These are phyloP conservation scores for Yamadazyma sp. DNA, from an alignment of 805 yeast species.

Conservation along the genomic window DNA sequence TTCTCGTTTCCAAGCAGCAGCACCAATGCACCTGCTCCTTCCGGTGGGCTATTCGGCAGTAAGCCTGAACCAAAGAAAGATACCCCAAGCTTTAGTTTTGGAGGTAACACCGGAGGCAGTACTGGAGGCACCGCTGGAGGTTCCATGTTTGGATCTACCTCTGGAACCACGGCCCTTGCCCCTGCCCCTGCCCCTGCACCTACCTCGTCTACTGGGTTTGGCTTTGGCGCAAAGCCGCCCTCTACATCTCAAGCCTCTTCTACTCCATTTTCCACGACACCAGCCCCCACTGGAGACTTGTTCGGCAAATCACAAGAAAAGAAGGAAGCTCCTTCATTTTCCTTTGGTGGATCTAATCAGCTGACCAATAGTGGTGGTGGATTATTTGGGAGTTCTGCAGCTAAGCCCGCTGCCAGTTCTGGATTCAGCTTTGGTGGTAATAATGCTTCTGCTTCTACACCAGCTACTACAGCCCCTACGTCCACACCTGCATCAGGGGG, in stretches of 20 bases:
- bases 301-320: too few species aligned
- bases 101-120: too few species aligned
- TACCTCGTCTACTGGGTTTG: background rate
- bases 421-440: too few species aligned
- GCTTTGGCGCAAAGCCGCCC: too few species aligned
- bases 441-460: conserved; percentile 11
- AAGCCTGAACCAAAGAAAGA: conserved; percentile 22
- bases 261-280: too few species aligned
- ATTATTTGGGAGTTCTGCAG: too few species aligned
- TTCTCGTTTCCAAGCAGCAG: conserved; percentile 12
- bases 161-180: conserved; percentile 14
- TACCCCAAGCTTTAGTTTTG: conserved; percentile 14
- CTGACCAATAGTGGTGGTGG: too few species aligned
- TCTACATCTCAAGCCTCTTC: too few species aligned
- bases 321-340: too few species aligned
- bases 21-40: conserved; percentile 4
- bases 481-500: conserved; percentile 16
- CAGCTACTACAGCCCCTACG: background rate
- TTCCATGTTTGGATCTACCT: conserved; percentile 16
- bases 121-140: conserved; percentile 16
- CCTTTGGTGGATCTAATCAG: too few species aligned
- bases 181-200: conserved; percentile 13
- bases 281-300: too few species aligned
- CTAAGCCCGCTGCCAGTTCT: background rate
- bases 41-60: conserved; percentile 10